phyloP scores from a whole-genome alignment of 2,329 filamentous ascomycete genomes.

The Cucurbitaria berberidis region DNA sequence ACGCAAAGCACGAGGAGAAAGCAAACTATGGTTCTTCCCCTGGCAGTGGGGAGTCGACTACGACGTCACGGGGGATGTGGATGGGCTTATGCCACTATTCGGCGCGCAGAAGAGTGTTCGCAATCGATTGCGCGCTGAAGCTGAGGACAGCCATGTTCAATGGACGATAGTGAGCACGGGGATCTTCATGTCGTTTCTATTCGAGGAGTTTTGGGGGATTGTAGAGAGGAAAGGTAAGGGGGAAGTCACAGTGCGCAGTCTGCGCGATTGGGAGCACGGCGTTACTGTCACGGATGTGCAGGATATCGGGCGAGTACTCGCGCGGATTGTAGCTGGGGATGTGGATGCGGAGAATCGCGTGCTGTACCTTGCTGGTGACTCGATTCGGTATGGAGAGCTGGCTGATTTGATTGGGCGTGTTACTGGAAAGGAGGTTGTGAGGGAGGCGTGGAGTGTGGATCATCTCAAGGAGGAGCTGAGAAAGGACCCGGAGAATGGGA shows the following conservation, averaged over 20 bases:
- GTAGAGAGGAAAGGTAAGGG: constrained; percentile 53
- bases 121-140: constrained; percentile 31
- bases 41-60: constrained; percentile 81
- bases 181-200: constrained; percentile 74
- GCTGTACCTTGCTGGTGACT: constrained; percentile 68
- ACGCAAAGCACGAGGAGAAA: constrained; percentile 30
- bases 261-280: constrained; percentile 67
- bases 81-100: constrained; percentile 68
- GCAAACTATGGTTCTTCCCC: constrained; percentile 60
- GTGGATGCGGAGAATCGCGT: constrained; percentile 49
- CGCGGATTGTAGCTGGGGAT: constrained; percentile 56
- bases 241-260: constrained; percentile 54
- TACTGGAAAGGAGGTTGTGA: constrained; percentile 51
- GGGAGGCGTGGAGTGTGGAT: constrained; percentile 59
- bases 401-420: constrained; percentile 60
- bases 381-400: constrained; percentile 62
- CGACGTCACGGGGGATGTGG: constrained; percentile 63
- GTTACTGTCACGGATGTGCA: constrained; percentile 67
- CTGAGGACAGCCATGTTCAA: constrained; percentile 45
- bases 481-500: constrained; percentile 54
- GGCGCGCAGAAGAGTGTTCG: constrained; percentile 65
- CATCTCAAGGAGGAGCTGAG: constrained; percentile 55
- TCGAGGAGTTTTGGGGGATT: constrained; percentile 67
- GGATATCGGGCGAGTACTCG: constrained; percentile 69
- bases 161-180: constrained; percentile 74